phyloP scores from a whole-genome alignment of 164 flowering plant genomes.

The Piper betle region DNA sequence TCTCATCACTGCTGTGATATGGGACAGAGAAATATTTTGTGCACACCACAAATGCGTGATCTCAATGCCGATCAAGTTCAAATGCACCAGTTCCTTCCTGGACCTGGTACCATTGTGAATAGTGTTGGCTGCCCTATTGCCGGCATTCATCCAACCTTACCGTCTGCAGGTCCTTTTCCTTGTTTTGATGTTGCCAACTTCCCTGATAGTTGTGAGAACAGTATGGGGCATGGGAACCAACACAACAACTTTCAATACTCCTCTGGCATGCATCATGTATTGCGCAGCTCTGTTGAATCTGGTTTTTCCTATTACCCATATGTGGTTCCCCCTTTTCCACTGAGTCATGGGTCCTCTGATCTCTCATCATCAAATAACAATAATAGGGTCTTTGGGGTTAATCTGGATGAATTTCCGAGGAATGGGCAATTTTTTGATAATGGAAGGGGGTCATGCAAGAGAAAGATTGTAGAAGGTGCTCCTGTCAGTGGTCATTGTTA shows the following conservation, averaged over 20 bases:
- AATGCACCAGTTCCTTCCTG: constrained; percentile 27
- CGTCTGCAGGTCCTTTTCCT: constrained; percentile 31
- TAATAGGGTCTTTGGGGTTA: constrained; percentile 26
- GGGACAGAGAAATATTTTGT: constrained; percentile 49
- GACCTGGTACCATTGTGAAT: constrained; percentile 33
- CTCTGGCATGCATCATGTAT: constrained; percentile 26
- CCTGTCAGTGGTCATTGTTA: constrained; percentile 24
- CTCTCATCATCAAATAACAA: constrained; percentile 39
- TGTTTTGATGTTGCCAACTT: constrained; percentile 26
- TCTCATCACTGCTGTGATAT: constrained; percentile 15
- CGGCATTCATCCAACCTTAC: constrained; percentile 23
- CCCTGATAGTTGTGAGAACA: constrained; percentile 33
- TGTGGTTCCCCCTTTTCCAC: constrained; percentile 30
- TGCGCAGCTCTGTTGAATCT: constrained; percentile 22
- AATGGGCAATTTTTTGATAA: constrained; percentile 34
- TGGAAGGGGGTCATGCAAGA: constrained; percentile 44
- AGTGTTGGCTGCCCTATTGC: constrained; percentile 31
- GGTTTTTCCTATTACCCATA: constrained; percentile 29
- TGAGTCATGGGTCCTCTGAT: constrained; percentile 29
- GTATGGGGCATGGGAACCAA: constrained; percentile 36
- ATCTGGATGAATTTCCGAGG: constrained; percentile 37
- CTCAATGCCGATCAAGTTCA: constrained; percentile 33
- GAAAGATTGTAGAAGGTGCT: constrained; percentile 49
- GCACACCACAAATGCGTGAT: constrained; percentile 36
- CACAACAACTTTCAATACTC: constrained; percentile 33